Evolutionary conservation across 306 rosid genomes (phyloP).

Genomic region (Vachellia collinsii): DNA sequence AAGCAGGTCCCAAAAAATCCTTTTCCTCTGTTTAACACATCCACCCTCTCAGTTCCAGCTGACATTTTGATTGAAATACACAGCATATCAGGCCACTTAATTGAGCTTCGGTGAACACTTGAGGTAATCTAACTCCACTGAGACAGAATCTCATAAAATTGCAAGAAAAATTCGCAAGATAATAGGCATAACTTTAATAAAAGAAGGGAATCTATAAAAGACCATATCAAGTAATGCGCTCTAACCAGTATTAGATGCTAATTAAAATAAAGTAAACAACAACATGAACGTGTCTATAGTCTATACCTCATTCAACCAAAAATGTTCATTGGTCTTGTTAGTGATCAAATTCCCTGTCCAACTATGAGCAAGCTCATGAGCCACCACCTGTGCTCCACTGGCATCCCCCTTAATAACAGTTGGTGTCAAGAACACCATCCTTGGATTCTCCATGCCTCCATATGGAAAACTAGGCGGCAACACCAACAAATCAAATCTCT

Average conservation of each 20-base stretch:
- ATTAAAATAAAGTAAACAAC: neutral
- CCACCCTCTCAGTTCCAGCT: neutral
- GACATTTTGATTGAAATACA: neutral
- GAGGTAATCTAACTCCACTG: neutral
- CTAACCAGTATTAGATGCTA: neutral
- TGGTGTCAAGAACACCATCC: no score
- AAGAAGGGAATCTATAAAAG: neutral
- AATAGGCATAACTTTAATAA: neutral
- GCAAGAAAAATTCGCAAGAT: neutral
- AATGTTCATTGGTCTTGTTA: no score
- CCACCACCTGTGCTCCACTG: no score
- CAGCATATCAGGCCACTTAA: neutral
- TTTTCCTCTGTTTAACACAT: neutral
- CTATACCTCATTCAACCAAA: conserved; percentile 99
- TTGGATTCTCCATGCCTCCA: no score
- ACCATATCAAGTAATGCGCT: neutral
- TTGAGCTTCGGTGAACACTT: neutral
- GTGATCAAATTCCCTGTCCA: no score
- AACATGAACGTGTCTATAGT: conserved; percentile 27
- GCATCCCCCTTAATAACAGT: no score
- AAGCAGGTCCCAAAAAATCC: neutral
- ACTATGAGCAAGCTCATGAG: no score
- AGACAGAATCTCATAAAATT: conserved; percentile 18
- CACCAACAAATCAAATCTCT: no score
- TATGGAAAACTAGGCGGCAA: no score